Evolutionary conservation across 78 protist species (phyloP).

Genomic region (Mantamonas sphyraenae): DNA sequence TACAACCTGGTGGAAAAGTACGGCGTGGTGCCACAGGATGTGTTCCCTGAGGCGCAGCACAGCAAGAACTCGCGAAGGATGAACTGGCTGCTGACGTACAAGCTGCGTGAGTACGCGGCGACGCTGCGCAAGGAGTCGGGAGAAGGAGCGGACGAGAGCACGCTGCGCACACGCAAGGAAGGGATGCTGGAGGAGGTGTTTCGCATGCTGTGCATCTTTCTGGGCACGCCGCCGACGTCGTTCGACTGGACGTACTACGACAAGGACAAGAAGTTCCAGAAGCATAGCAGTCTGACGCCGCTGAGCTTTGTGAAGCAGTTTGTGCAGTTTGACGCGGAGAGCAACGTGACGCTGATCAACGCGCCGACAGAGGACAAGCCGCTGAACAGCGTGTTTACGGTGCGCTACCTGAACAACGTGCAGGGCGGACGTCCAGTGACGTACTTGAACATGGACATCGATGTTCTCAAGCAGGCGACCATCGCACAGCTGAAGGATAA

Average conservation of each 20-base stretch:
- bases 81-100: conserved; percentile 8
- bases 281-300: conserved; percentile 4
- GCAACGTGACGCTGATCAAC: conserved; percentile 17
- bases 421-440: background rate
- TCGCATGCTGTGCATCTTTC: conserved; percentile 6
- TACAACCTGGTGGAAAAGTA: conserved; percentile 18
- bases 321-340: background rate
- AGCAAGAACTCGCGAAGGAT: conserved; percentile 3
- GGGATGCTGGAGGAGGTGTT: background rate
- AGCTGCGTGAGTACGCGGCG: conserved; percentile 28
- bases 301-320: background rate
- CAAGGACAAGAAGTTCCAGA: conserved; percentile 3
- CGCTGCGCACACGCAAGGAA: background rate
- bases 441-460: conserved; percentile 18
- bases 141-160: too few relatives aligned
- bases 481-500: background rate
- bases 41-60: conserved; percentile 1
- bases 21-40: conserved; percentile 34
- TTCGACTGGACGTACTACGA: background rate
- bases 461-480: background rate
- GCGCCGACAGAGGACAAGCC: conserved; percentile 16
- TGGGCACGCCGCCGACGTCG: conserved; percentile 16
- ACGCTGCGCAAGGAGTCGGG: too few relatives aligned
- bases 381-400: background rate
- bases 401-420: conserved; percentile 10